These are phyloP conservation scores for Linum lewisii DNA, from an alignment of 345 rosid genomes.

Conservation along the genomic window DNA sequence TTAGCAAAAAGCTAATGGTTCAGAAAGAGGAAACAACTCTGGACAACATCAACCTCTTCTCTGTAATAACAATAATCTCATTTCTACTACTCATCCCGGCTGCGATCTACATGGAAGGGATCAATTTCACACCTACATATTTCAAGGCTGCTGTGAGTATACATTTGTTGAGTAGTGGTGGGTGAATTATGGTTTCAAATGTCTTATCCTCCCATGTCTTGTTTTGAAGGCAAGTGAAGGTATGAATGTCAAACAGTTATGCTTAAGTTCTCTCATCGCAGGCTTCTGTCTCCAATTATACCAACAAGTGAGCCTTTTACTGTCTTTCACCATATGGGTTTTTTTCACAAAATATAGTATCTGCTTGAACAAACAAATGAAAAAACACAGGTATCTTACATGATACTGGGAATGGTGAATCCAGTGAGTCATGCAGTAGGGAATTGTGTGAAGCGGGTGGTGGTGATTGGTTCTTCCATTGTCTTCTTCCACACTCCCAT, in stretches of 20 bases:
- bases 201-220: background rate
- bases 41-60: slow-evolving; percentile 88
- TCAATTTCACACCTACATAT: slow-evolving; percentile 55
- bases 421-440: slow-evolving; percentile 86
- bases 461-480: slow-evolving; percentile 62
- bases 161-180: background rate
- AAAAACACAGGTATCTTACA: slow-evolving; percentile 51
- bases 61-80: slow-evolving; percentile 60
- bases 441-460: slow-evolving; percentile 75
- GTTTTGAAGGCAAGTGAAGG: slow-evolving; percentile 52
- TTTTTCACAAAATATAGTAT: too few relatives aligned
- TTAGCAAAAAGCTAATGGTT: slow-evolving; percentile 71
- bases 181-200: background rate
- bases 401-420: slow-evolving; percentile 67
- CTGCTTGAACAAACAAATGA: too few relatives aligned
- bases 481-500: slow-evolving; percentile 60
- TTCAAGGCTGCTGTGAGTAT: slow-evolving; percentile 58
- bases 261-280: slow-evolving; percentile 43
- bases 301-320: slow-evolving; percentile 49
- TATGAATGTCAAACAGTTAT: slow-evolving; percentile 41
- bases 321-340: too few relatives aligned
- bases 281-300: slow-evolving; percentile 73
- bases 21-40: slow-evolving; percentile 53
- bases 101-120: slow-evolving; percentile 56
- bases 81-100: slow-evolving; percentile 57